Evolutionary conservation across 2,329 filamentous ascomycete genomes (phyloP), one percentile per base, ranked within the genome.

Genomic region (Helminthosporium solani): DNA sequence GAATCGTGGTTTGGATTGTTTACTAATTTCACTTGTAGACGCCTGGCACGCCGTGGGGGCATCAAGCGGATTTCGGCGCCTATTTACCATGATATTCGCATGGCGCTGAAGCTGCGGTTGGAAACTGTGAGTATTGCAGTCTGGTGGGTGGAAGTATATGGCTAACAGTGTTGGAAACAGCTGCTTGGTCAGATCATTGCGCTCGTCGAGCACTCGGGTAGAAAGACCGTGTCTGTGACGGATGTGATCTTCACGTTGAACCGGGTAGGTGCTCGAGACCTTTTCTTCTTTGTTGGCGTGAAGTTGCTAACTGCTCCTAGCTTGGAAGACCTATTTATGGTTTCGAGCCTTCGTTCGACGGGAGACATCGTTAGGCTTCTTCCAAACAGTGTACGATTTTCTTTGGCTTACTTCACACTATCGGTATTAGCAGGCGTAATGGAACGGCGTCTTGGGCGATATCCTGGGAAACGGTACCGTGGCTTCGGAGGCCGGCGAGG

Each of bases 41-140:
- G 87, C 33, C 70, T 92, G 0, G 88, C 88, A 1, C 81, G 88
- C 5, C 82, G 88, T 6, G 88, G 87, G 1, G 88, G 88, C 0
- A 84, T 92, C 0, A 90, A 90, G 63, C 76, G 87, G 0, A 89
- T 91, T 7, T 85, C 83, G 0, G 78, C 63, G 0, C 53, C 36
- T 0, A 84, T 90, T 2, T 91, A 91, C 57, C 75, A 83, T 0
- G 84, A 87, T 0, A 66, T 77, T 0, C 74, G 88, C 0, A 15
- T 3, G 0, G 80, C 75, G 0, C 42, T 91, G 1, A 80, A 76
- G 18, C 49, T 57, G 0, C 72, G 76, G 0, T 68, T 91, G 2
- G 42, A 48, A 14, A 2, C 25, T 0, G 63, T 66, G 40, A 46
- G 65, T 51, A n/a, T 19, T 2, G n/a, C n/a, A n/a, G n/a, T n/a